Evolutionary conservation across 2,329 filamentous ascomycete species (phyloP), one percentile per base, ranked within the genome.

Genomic region (Phialocephala sp.): DNA sequence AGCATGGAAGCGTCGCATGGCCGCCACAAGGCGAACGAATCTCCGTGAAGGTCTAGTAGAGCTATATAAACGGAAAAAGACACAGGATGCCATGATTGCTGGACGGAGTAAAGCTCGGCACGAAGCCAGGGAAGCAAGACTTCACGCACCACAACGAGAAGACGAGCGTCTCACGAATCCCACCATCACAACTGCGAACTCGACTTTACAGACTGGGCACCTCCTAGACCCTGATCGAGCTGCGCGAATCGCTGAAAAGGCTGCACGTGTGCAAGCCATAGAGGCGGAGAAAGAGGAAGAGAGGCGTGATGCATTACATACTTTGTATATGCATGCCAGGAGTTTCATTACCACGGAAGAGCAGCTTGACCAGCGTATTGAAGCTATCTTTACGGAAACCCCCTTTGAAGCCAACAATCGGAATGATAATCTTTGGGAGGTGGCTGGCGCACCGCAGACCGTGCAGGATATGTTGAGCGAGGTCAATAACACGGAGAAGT

Each of bases 261-360:
- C 81, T 58, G 77, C 75, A 4, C 73, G 66, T 43, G 80, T 82
- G 15, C 77, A 78, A 15, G 79, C 80, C 15, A 77, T 84, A 50
- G 77, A 82, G 37, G 79, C 78, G 11, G 77, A 80, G 61, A 88
- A 88, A 75, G 81, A 83, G 52, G 83, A 88, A 65, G 82, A 84
- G 61, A 86, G 91, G 59, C 84, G 86, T 67, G 87, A 94, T 70
- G 85, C 89, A 18, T 80, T 99, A 36, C 92, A 97, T 79, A 89
- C 92, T 65, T 85, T 99, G 14, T 99, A 99, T 80, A 91, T 95
- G 80, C 91, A 93, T 72, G 93, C 95, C 5, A 87, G 91, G 32
- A 82, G 87, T 45, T 99, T 98, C 80, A 97, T 99, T 76, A 89
- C 93, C 20, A 89, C 85, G 27, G 93, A 97, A 77, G 80, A 84